These are phyloP conservation scores for Chlamydomonas incerta DNA, from an alignment of 139 green algal species.

Conservation along the genomic window DNA sequence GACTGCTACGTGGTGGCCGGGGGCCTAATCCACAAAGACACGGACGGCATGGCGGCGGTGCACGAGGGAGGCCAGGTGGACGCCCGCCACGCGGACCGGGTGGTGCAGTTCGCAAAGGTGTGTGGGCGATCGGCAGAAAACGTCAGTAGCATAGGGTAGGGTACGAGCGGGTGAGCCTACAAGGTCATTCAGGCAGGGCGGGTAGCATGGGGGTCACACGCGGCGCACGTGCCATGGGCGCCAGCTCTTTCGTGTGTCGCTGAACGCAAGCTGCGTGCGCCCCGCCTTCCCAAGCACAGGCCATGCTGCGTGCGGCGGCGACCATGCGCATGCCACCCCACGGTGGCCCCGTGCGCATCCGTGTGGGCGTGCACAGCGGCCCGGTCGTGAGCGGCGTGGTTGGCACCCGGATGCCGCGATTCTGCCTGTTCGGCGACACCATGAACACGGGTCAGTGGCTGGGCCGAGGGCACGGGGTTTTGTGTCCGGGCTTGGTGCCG, in stretches of 20 bases:
- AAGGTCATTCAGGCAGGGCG: too few relatives aligned
- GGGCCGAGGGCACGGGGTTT: too few relatives aligned
- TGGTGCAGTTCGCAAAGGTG: neutral
- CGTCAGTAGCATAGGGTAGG: too few relatives aligned
- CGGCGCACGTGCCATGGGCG: too few relatives aligned
- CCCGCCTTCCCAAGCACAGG: neutral
- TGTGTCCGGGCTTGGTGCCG: too few relatives aligned
- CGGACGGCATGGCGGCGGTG: conserved; percentile 13
- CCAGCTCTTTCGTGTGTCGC: too few relatives aligned
- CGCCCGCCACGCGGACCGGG: neutral
- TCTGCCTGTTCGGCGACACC: conserved; percentile 43
- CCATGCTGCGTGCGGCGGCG: conserved; percentile 7
- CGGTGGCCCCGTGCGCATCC: neutral
- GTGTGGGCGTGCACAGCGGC: conserved; percentile 37
- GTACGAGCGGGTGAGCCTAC: too few relatives aligned
- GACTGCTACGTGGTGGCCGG: conserved; percentile 36
- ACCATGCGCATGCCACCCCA: neutral
- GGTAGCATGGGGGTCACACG: too few relatives aligned
- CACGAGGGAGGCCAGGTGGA: neutral
- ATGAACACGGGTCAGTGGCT: conserved; percentile 26
- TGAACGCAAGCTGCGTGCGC: too few relatives aligned
- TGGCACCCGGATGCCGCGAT: conserved; percentile 38
- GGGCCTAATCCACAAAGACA: neutral
- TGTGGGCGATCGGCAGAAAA: too few relatives aligned
- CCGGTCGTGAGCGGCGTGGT: conserved; percentile 36